phyloP scores from a whole-genome alignment of 257 asterid genomes.

The Echites panduratus region DNA sequence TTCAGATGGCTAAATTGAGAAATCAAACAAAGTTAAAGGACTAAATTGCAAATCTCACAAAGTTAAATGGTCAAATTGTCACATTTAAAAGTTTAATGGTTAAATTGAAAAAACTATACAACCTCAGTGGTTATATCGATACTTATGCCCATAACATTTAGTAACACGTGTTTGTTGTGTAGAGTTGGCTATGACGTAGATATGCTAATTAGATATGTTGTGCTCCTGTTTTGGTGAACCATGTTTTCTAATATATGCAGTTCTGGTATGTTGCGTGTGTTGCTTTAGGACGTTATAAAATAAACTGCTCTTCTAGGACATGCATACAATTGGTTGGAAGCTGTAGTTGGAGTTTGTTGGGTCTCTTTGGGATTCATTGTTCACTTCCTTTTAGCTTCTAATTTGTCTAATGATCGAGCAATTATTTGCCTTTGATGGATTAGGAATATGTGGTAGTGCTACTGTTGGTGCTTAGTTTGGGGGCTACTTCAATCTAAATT shows the following conservation, averaged over 20 bases:
- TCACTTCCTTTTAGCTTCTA: not conserved
- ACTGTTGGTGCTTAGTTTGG: not conserved
- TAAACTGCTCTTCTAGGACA: not conserved
- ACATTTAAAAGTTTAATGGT: too few relatives aligned
- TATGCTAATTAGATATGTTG: too few relatives aligned
- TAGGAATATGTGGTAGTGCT: not conserved
- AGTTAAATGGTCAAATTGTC: too few relatives aligned
- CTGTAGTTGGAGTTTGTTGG: not conserved
- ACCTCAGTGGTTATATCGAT: too few relatives aligned
- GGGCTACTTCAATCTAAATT: too few relatives aligned
- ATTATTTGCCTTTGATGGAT: not conserved
- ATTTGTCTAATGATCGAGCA: not conserved
- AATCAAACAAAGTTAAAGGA: too few relatives aligned
- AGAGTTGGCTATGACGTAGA: not conserved
- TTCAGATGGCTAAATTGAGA: too few relatives aligned
- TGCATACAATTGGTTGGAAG: not conserved
- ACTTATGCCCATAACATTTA: too few relatives aligned
- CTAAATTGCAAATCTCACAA: too few relatives aligned
- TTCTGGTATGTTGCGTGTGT: not conserved
- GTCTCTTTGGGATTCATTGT: not conserved
- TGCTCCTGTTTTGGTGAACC: not conserved
- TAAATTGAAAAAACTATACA: too few relatives aligned
- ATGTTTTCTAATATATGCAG: not conserved
- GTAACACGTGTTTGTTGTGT: not conserved
- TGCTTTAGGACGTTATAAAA: not conserved